These are phyloP conservation scores for Pneumocystis canis DNA, from an alignment of 1,139 yeast genomes.

Conservation along the genomic window DNA sequence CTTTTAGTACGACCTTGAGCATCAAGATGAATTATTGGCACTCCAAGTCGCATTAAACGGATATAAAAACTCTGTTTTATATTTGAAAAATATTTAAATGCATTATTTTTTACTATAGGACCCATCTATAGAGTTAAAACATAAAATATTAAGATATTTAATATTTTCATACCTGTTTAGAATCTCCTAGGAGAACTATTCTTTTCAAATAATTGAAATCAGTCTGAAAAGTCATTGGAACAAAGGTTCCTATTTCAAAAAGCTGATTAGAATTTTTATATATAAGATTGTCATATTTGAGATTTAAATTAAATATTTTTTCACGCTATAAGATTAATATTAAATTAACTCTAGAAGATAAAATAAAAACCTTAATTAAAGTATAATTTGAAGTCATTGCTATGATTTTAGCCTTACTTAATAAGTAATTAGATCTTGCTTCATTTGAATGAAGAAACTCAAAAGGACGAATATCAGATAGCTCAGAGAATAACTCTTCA, in stretches of 20 bases:
- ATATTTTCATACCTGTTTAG: constrained; percentile 12
- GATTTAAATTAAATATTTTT: constrained; percentile 17
- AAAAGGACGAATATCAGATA: constrained; percentile 26
- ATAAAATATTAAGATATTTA: not conserved
- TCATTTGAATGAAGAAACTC: constrained; percentile 19
- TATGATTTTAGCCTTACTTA: constrained; percentile 23
- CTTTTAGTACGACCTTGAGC: constrained; percentile 20
- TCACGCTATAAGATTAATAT: constrained; percentile 11
- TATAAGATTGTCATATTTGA: constrained; percentile 23
- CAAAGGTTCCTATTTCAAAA: constrained; percentile 24
- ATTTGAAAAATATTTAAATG: constrained; percentile 13
- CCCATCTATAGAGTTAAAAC: constrained; percentile 9
- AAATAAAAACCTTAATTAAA: constrained; percentile 1
- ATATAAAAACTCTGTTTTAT: constrained; percentile 21
- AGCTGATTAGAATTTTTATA: constrained; percentile 27
- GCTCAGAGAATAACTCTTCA: constrained; percentile 21
- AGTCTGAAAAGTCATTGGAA: constrained; percentile 20
- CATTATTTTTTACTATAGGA: constrained; percentile 18
- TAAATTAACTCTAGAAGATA: not conserved
- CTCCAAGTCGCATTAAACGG: constrained; percentile 21
- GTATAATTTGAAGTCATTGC: constrained; percentile 24
- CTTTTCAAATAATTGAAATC: constrained; percentile 17
- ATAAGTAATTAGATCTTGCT: constrained; percentile 19
- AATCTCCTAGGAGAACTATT: constrained; percentile 28
- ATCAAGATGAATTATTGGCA: constrained; percentile 18